These are phyloP conservation scores for Xylariaceae sp. DNA, from an alignment of 2,329 filamentous ascomycete species.

Conservation along the genomic window DNA sequence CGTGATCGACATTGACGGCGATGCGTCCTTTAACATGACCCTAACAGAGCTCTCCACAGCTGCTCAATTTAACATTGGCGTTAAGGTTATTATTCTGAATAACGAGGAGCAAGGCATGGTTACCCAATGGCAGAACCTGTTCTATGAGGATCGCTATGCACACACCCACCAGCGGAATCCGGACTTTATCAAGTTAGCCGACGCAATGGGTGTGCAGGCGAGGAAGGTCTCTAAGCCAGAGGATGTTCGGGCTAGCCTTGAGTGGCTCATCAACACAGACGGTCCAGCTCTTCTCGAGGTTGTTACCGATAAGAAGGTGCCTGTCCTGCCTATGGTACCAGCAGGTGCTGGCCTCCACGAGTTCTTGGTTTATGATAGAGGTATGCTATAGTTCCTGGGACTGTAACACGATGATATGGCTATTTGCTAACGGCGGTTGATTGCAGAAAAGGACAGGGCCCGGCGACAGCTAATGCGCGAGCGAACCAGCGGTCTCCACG, in stretches of 20 bases:
- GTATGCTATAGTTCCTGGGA: constrained; percentile 12
- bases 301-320: constrained; percentile 87
- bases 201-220: constrained; percentile 87
- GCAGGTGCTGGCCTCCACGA: constrained; percentile 87
- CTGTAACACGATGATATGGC: constrained; percentile 14
- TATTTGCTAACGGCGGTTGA: constrained; percentile 14
- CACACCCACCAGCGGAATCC: constrained; percentile 95
- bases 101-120: constrained; percentile 99
- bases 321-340: constrained; percentile 97
- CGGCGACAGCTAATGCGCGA: constrained; percentile 17
- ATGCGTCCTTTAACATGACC: too few relatives aligned
- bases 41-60: too few relatives aligned
- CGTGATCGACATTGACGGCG: too few relatives aligned
- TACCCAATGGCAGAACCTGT: constrained; percentile 96
- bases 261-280: constrained; percentile 87
- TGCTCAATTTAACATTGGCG: too few relatives aligned
- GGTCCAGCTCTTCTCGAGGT: constrained; percentile 93
- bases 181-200: constrained; percentile 91
- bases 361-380: constrained; percentile 83
- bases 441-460: constrained; percentile 17
- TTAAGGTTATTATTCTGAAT: constrained; percentile 94
- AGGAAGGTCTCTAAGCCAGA: constrained; percentile 74
- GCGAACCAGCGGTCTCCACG: constrained; percentile 12
- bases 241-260: constrained; percentile 77
- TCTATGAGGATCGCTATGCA: constrained; percentile 91